These are phyloP conservation scores for Erodium texanum DNA, from an alignment of 441 rosid species.

Conservation along the genomic window DNA sequence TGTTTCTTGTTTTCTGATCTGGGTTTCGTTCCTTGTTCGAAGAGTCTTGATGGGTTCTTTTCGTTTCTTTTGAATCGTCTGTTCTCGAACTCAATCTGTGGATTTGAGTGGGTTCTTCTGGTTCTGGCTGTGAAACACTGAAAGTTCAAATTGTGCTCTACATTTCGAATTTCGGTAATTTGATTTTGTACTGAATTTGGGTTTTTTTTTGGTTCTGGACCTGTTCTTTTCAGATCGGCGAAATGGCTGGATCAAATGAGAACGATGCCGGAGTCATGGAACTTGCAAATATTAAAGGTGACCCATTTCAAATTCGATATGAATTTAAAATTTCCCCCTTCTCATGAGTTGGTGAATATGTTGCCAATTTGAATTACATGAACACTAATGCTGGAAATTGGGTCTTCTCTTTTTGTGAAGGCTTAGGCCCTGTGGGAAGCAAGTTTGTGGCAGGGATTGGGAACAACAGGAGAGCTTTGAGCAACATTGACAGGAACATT, in stretches of 20 bases:
- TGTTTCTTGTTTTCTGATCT: neutral
- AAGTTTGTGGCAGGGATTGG: conserved; percentile 43
- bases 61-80: neutral
- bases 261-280: conserved; percentile 58
- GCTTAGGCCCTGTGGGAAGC: conserved; percentile 39
- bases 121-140: neutral
- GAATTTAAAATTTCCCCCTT: neutral
- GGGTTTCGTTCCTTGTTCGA: neutral
- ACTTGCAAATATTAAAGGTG: conserved; percentile 42
- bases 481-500: conserved; percentile 56
- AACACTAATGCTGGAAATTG: conserved; percentile 14
- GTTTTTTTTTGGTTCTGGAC: conserved; percentile 19
- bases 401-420: conserved; percentile 22
- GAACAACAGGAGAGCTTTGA: conserved; percentile 55
- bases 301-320: neutral
- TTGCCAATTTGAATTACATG: conserved; percentile 4
- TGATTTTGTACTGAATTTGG: conserved; percentile 5
- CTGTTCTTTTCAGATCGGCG: conserved; percentile 21
- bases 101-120: neutral
- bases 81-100: neutral
- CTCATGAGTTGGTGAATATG: neutral
- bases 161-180: conserved; percentile 14
- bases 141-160: neutral
- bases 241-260: conserved; percentile 64
- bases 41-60: conserved; percentile 4